phyloP scores from a whole-genome alignment of 2,329 filamentous ascomycete genomes.

The Capronia epimyces region DNA sequence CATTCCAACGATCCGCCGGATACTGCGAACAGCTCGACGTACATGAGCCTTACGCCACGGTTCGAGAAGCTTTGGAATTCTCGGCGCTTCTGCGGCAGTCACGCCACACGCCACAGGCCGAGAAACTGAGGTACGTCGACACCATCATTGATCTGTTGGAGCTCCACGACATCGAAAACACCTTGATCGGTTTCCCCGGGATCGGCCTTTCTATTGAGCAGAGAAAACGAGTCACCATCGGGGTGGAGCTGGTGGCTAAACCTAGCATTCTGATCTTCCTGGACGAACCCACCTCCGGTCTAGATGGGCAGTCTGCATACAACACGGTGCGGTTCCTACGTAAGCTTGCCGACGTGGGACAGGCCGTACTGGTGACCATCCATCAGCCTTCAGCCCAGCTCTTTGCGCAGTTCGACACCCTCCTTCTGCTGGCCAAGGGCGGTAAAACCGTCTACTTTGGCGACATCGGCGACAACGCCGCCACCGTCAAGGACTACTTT shows the following conservation, averaged over 20 bases:
- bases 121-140: constrained; percentile 61
- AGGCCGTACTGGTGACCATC: constrained; percentile 66
- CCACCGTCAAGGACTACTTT: constrained; percentile 62
- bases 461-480: constrained; percentile 60
- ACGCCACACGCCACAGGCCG: constrained; percentile 45
- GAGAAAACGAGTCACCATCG: constrained; percentile 64
- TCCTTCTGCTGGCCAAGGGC: constrained; percentile 60
- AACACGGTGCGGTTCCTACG: constrained; percentile 62
- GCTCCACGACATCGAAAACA: constrained; percentile 58
- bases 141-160: constrained; percentile 60
- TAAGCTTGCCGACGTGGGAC: constrained; percentile 59
- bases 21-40: constrained; percentile 66
- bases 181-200: constrained; percentile 48
- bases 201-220: constrained; percentile 57
- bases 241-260: constrained; percentile 64
- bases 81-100: constrained; percentile 59
- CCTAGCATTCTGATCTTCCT: constrained; percentile 63
- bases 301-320: constrained; percentile 62
- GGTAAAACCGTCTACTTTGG: constrained; percentile 70
- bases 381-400: constrained; percentile 63
- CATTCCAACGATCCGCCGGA: constrained; percentile 62
- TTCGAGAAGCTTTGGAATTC: constrained; percentile 62
- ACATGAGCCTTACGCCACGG: constrained; percentile 60
- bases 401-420: constrained; percentile 65
- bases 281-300: constrained; percentile 64